Percentiles rank a stretch among this genome's conserved stretches.
Evolutionary conservation across 2,329 filamentous ascomycete genomes (phyloP).

Genomic region (Alternaria sp.): DNA sequence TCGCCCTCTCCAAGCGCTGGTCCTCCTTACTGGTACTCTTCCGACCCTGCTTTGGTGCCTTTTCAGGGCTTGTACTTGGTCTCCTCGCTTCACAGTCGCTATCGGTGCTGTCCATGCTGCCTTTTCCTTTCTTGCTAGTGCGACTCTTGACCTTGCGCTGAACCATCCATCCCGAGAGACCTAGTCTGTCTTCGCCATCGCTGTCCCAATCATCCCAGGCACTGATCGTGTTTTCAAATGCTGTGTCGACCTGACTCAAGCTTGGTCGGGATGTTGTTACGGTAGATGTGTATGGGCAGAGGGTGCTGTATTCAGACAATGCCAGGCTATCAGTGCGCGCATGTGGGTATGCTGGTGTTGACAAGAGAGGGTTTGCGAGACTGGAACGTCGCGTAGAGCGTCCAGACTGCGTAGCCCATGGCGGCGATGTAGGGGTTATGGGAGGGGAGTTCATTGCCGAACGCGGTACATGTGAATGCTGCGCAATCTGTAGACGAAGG

Average conservation of each 20-base stretch:
- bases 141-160: conserved; percentile 17
- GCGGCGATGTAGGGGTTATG: conserved; percentile 34
- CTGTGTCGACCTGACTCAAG: conserved; percentile 32
- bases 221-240: conserved; percentile 41
- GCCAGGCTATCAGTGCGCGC: conserved; percentile 39
- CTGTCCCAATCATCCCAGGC: conserved; percentile 51
- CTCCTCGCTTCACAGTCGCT: conserved; percentile 13
- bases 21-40: conserved; percentile 18
- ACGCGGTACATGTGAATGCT: conserved; percentile 20
- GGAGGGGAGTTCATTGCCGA: conserved; percentile 24
- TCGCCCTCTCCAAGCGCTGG: conserved; percentile 2
- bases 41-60: background rate
- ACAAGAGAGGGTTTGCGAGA: conserved; percentile 36
- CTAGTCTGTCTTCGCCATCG: conserved; percentile 41
- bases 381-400: conserved; percentile 34
- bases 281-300: conserved; percentile 32
- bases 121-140: conserved; percentile 19
- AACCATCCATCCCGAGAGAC: conserved; percentile 40
- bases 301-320: conserved; percentile 38
- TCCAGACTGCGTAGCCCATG: conserved; percentile 32
- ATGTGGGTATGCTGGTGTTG: conserved; percentile 22
- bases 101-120: conserved; percentile 25
- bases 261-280: conserved; percentile 27
- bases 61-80: conserved; percentile 5
- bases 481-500: conserved; percentile 39